Evolutionary conservation across 257 asterid genomes (phyloP), one percentile per base, ranked within the genome.

Genomic region (Phtheirospermum japonicum): DNA sequence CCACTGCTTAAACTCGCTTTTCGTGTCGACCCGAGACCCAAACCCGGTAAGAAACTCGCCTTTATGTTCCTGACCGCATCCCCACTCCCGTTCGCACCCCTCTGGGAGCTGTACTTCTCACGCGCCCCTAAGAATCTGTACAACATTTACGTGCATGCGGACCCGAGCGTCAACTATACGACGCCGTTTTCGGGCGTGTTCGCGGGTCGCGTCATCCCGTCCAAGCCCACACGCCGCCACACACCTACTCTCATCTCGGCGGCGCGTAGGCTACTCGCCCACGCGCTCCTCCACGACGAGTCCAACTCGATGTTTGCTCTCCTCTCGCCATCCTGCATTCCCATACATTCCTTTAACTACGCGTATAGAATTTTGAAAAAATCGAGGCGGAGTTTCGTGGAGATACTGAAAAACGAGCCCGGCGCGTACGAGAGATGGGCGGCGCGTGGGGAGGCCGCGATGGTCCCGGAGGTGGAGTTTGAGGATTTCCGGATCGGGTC

Each of bases 401-500:
- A 86, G 71, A 79, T 89, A 0, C 79, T 89, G 11, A 46, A 37
- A 0, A 7, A 72, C 61, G 96, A 89, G 76, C 84, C 84, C 4
- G 79, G 85, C 65, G 96, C 95, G 76, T 76, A 49, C 65, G 74
- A 64, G 0, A 33, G 96, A 7, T 88, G 90, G 90, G 88, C 88
- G 70, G 96, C 93, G 85, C 96, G 95, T 79, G 96, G 96, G 56
- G 81, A 70, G 1, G 18, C 53, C 1, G 84, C 78, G 64, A 89
- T 89, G 96, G 39, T 51, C 0, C 95, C 96, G 51, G 96, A 82
- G 71, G 85, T 89, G 65, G 68, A 23, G 51, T 86, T 30, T 7
- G 70, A 57, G 20, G 82, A 84, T 3, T 89, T 89, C 57, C 82
- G 96, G 56, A 82, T 89, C 33, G 96, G 96, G 85, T 86, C 96